Base-by-base conservation (phyloP, 1,139 yeast species). In the Suhomyces panamericanus region DNA sequence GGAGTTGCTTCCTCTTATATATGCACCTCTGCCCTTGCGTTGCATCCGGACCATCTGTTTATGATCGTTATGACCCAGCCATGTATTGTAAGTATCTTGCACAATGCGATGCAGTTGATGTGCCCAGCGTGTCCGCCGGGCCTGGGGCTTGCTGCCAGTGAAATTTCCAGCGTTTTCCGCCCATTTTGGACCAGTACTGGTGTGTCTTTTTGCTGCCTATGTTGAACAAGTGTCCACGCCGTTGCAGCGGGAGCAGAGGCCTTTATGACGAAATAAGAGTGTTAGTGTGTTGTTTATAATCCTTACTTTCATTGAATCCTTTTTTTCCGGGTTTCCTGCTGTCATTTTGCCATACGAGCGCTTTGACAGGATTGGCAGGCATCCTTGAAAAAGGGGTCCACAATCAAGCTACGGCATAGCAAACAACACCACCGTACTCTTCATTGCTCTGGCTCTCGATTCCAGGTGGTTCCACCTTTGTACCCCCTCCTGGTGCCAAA, bases 11-110 rank as follows among this genome's bases (percentile, higher is more conserved):
- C 16, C 32, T 41, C 31, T 20, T 41, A 36, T 37, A 41, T 38
- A 32, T 28, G 37, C 34, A 22, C 32, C 9, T 40, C 43, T 40
- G 32, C 43, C 30, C 17, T 20, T 27, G 10, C 13, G 17, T 20
- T 15, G 17, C 14, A 7, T n/a, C 22, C 12, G 13, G 26, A 10
- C 22, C 29, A 26, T 35, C 32, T 27, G 27, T 27, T 40, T 30
- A 39, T 35, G 41, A 38, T 32, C 47, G 47, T 40, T 44, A 44
- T 44, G 48, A 41, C 41, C 41, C 38, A 44, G 48, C 43, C 43
- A 46, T 46, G 49, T 46, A 43, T 41, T 41, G 49, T 46, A 46
- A 28, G 49, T 46, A 43, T 39, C 11, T 14, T 11, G 17, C 29
- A 12, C 29, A 26, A 26, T 26, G 29, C n/a, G 29, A 3, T 10